phyloP scores from a whole-genome alignment of 73 alveolate genomes.

The Paramecium sexaurelia region DNA sequence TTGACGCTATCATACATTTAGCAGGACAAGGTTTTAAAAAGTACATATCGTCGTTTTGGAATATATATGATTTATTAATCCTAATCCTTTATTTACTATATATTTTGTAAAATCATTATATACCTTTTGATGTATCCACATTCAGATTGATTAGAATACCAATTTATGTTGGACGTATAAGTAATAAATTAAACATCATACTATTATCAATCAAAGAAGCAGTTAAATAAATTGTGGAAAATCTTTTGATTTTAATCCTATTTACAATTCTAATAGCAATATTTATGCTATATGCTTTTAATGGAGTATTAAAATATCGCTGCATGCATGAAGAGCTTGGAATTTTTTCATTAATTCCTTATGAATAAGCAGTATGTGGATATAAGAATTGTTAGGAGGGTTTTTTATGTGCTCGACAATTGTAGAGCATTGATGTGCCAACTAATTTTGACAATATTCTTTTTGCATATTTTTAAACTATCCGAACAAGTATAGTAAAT shows the following conservation, averaged over 20 bases:
- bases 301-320: background rate
- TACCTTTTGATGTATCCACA: slow-evolving; percentile 14
- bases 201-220: background rate
- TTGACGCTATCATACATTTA: background rate
- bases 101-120: background rate
- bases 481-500: background rate
- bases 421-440: background rate
- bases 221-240: background rate
- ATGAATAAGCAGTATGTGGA: background rate
- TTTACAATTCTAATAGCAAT: background rate
- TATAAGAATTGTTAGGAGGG: background rate
- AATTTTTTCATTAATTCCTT: background rate
- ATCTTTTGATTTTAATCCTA: background rate
- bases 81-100: background rate
- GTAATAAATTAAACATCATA: background rate
- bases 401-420: background rate
- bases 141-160: slow-evolving; percentile 2
- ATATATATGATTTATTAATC: background rate
- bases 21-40: background rate
- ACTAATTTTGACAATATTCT: background rate
- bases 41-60: background rate
- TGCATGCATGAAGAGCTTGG: background rate
- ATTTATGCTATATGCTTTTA: background rate
- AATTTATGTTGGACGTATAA: background rate
- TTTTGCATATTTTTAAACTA: background rate